These are phyloP conservation scores for Phlebiopsis flavidoalba DNA, from an alignment of 768 basidiomycete genomes.

Conservation along the genomic window DNA sequence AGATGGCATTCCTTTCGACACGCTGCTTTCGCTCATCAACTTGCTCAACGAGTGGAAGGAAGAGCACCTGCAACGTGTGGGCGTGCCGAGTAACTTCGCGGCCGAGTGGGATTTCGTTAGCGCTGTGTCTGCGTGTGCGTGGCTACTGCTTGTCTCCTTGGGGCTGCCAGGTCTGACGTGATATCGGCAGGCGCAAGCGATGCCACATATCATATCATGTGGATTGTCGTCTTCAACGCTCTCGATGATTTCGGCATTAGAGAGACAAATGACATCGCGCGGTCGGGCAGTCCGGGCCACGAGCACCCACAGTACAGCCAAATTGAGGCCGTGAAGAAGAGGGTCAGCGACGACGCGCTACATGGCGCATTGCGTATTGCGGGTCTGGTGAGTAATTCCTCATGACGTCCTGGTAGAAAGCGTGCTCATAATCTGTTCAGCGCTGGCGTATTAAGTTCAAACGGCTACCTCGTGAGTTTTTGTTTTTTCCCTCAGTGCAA, in stretches of 20 bases:
- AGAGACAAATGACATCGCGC: conserved; percentile 53
- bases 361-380: conserved; percentile 86
- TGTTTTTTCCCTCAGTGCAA: not conserved
- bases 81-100: conserved; percentile 82
- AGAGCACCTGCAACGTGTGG: conserved; percentile 68
- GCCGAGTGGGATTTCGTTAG: conserved; percentile 88
- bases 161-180: not conserved
- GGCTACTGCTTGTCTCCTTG: not conserved
- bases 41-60: conserved; percentile 71
- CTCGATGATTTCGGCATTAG: conserved; percentile 82
- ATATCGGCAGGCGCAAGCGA: conserved; percentile 69
- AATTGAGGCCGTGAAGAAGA: conserved; percentile 60
- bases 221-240: conserved; percentile 79
- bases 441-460: conserved; percentile 79
- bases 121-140: conserved; percentile 59
- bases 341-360: conserved; percentile 75
- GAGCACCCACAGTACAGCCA: conserved; percentile 37
- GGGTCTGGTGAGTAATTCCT: conserved; percentile 57
- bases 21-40: conserved; percentile 50
- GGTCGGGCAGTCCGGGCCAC: conserved; percentile 30
- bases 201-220: conserved; percentile 89
- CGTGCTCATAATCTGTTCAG: conserved; percentile 27
- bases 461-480: conserved; percentile 73
- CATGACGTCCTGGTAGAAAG: not conserved
- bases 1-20: conserved; percentile 70